A percentile compares a stretch with the other conserved stretches of the same genome.
These are phyloP conservation scores for Mycosphaerella sp. DNA, from an alignment of 2,329 filamentous ascomycete species.

Conservation along the genomic window DNA sequence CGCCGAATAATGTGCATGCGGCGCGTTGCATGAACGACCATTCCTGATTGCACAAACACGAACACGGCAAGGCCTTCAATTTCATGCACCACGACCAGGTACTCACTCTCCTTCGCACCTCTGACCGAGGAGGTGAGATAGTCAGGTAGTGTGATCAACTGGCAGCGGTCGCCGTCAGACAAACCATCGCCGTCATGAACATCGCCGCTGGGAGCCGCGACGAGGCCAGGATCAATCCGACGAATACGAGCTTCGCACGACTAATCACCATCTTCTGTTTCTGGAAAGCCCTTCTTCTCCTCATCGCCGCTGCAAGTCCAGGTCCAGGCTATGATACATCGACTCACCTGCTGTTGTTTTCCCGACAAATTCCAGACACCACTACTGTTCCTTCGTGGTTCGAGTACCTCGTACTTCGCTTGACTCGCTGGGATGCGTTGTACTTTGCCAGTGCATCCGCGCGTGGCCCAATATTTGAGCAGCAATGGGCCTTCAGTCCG, in stretches of 20 bases:
- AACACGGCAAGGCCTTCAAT: background rate
- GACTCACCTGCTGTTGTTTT: constrained; percentile 45
- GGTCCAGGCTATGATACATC: constrained; percentile 74
- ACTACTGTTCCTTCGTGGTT: constrained; percentile 18
- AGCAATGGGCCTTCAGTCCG: constrained; percentile 78
- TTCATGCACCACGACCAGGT: too few species aligned
- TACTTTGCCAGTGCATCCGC: constrained; percentile 62
- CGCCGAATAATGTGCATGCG: too few species aligned
- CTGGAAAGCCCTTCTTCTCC: constrained; percentile 64
- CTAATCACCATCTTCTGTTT: constrained; percentile 42
- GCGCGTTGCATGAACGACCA: background rate
- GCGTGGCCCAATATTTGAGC: constrained; percentile 65
- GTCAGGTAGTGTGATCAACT: too few species aligned
- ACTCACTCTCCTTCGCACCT: too few species aligned
- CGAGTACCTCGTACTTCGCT: constrained; percentile 46
- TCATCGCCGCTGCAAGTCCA: constrained; percentile 52
- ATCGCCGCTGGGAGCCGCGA: constrained; percentile 1
- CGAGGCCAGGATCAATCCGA: background rate
- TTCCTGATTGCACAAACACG: background rate
- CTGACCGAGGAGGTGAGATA: too few species aligned
- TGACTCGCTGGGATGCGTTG: constrained; percentile 75
- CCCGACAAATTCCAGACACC: constrained; percentile 25
- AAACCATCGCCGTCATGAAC: background rate
- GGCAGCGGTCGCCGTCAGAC: too few species aligned
- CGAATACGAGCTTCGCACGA: constrained; percentile 11